Percentiles rank a stretch among this genome's conserved stretches.
These are phyloP conservation scores for Tuber magnatum DNA, from an alignment of 495 filamentous ascomycete species.

Conservation along the genomic window DNA sequence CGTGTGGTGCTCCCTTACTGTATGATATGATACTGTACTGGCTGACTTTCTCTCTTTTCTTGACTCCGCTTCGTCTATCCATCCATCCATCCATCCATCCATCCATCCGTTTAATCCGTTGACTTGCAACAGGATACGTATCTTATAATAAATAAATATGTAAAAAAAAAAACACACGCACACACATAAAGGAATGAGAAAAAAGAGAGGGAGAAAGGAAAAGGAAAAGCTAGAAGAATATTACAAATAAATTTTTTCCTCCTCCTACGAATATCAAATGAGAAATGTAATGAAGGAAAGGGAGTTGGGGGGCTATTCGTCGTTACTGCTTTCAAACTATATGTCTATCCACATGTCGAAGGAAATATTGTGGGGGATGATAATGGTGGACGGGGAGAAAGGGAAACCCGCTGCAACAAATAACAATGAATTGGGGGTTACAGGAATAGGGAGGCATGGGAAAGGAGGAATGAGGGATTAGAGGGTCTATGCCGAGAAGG, in stretches of 20 bases:
- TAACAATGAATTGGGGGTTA: neutral
- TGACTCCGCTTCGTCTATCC: neutral
- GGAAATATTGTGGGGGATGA: neutral
- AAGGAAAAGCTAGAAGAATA: slow-evolving; percentile 1
- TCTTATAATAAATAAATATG: neutral
- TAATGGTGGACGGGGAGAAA: neutral
- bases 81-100: neutral
- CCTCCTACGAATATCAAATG: neutral
- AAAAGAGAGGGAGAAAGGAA: neutral
- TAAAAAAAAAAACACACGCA: neutral
- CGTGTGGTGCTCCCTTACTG: neutral
- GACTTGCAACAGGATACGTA: slow-evolving; percentile 2
- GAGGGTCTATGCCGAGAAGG: neutral
- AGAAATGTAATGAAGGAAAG: neutral
- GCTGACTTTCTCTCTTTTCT: neutral
- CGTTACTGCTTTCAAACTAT: slow-evolving; percentile 1
- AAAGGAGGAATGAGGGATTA: neutral
- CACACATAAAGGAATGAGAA: neutral
- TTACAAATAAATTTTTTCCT: neutral
- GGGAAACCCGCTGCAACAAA: neutral
- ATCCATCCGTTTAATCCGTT: neutral
- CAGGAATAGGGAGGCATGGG: neutral
- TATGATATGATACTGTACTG: neutral
- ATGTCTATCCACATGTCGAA: neutral
- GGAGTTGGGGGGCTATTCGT: neutral